Evolutionary conservation across 805 yeast species (phyloP), one percentile per base, ranked within the genome.

Genomic region (Komagataella mondaviorum): DNA sequence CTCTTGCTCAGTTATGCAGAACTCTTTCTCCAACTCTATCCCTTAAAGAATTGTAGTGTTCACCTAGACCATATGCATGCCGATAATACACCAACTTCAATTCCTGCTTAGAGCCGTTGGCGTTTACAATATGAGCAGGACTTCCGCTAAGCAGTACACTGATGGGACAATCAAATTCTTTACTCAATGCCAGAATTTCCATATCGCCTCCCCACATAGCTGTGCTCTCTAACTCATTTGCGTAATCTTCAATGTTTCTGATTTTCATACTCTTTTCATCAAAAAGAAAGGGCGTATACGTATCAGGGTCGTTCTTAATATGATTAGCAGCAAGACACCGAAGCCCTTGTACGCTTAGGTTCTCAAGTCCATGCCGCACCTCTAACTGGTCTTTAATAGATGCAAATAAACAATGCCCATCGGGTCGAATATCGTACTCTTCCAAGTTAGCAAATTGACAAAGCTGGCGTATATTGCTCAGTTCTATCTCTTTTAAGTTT

Each of bases 151-250:
- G 80, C 68, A 83, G 71, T 8, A 91, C 82, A 48, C 81, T 72
- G n/a, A 91, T 78, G 0, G 89, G 86, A 57, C 86, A 80, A 53
- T 82, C 72, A 58, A 73, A 85, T n/a, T 77, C 78, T 53, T 79
- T 74, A 1, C 95, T 75, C 45, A 90, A 70, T 0, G 97, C 96
- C 61, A 87, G 65, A 17, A 91, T 81, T 69, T 91, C 99, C 71
- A 88, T 71, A 59, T 93, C 97, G 6, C 96, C 93, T 23, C 99
- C 99, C 99, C 99, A 91, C 72, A 86, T 78, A 0, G 95, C 81
- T 0, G 96, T 88, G n/a, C 64, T 71, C 53, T 77, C 85, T 53
- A 91, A 72, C 55, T 81, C 83, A 3, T 70, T 64, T 3, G 87
- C 76, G 63, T 93, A 93, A 20, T 77, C 78, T 44, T 77, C 82